Base-by-base conservation (phyloP, 2,329 filamentous ascomycete genomes). In the Pyrenophora graminea region DNA sequence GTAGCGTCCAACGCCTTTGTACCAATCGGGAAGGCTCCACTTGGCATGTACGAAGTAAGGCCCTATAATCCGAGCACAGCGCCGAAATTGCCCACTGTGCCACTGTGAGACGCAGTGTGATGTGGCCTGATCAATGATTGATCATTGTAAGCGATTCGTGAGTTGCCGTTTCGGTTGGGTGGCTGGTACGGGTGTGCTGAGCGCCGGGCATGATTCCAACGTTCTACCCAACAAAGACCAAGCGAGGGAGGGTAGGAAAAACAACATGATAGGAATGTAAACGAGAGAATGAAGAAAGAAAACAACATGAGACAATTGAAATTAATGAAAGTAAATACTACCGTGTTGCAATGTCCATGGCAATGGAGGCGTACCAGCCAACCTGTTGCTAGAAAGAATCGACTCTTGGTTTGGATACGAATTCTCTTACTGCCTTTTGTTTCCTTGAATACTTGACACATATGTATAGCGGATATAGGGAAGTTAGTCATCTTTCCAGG, bases 1-100 rank as follows among this genome's bases (percentile, higher is more conserved):
- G 53, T 58, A 61, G 51, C 51, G 48, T 56, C 48, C 38, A 58
- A 45, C 64, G 64, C 64, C 62, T 63, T 61, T 58, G 45, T 53
- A 58, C 66, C 60, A 51, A 64, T 62, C 58, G 58, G 63, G 63
- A 58, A 61, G 46, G 55, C 52, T 55, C 53, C 53, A 49, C 52
- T 57, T 51, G 54, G 55, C 61, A 61, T 51, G 48, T 37, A 38
- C 44, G 39, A 52, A 19, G 54, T 53, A 44, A 56, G 47, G 52
- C 50, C 45, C 42, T 34, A 39, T 40, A 53, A 53, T 34, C 44
- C 51, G 25, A 44, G 25, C 47, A 44, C 36, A 23, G 23, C 32
- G 47, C 55, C 48, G 53, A 63, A 61, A 58, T 42, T 45, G 40
- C 51, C 41, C 54, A 57, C 57, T 54, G 60, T 62, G 51, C 48